Percentiles rank a stretch among this genome's conserved stretches.
phyloP scores from a whole-genome alignment of 1,139 yeast species.

The Diutina ranongensis region DNA sequence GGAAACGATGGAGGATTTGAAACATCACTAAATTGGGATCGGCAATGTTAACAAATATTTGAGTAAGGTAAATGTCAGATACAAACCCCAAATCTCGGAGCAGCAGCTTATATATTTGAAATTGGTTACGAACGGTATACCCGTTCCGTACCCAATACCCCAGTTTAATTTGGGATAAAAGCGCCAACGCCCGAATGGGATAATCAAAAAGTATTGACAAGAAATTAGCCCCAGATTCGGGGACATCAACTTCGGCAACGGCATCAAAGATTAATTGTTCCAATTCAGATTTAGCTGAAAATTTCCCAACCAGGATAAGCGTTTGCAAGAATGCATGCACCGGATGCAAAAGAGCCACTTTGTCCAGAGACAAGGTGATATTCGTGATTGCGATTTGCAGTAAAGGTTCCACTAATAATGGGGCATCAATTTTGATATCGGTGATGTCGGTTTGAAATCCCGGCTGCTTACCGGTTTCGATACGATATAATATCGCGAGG shows the following conservation, averaged over 20 bases:
- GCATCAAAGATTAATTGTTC: background rate
- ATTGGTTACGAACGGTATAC: constrained; percentile 64
- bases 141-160: constrained; percentile 55
- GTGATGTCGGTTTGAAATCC: constrained; percentile 19
- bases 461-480: constrained; percentile 15
- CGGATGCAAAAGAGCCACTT: constrained; percentile 71
- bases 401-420: constrained; percentile 3
- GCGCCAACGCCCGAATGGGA: constrained; percentile 59
- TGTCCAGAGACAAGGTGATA: constrained; percentile 16
- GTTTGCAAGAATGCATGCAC: constrained; percentile 64
- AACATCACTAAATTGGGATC: constrained; percentile 48
- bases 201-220: constrained; percentile 45
- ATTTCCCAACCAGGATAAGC: constrained; percentile 39
- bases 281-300: constrained; percentile 19
- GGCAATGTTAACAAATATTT: constrained; percentile 48
- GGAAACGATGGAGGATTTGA: constrained; percentile 63
- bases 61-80: constrained; percentile 66
- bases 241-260: background rate
- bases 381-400: background rate
- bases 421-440: constrained; percentile 16
- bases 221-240: background rate
- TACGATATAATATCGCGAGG: background rate
- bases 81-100: constrained; percentile 74
- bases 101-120: constrained; percentile 72
- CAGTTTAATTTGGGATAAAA: constrained; percentile 43